A percentile compares a stretch with the other conserved stretches of the same genome.
phyloP scores from a whole-genome alignment of 352 stramenopile species.

The Blastocystis hominis region DNA sequence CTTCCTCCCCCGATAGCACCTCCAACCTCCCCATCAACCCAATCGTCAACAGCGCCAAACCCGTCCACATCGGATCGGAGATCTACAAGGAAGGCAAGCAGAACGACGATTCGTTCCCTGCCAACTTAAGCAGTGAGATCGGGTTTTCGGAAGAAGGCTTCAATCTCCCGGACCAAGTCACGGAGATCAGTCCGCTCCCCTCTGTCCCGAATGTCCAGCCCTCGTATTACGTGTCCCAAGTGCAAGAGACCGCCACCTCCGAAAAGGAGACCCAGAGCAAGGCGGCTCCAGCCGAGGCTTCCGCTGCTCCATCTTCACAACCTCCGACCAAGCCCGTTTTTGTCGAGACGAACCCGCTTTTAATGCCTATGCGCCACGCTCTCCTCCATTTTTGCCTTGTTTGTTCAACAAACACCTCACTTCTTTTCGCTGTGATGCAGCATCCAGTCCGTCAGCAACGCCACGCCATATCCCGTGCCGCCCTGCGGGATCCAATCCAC shows the following conservation, averaged over 20 bases:
- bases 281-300: neutral
- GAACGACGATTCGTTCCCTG: neutral
- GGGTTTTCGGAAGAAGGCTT: neutral
- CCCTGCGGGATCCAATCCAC: conserved; percentile 67
- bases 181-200: neutral
- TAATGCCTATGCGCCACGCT: neutral
- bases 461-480: conserved; percentile 75
- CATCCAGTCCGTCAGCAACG: conserved; percentile 74
- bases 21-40: too few species aligned
- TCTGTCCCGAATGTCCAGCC: neutral
- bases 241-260: neutral
- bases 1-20: too few species aligned
- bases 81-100: neutral
- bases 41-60: neutral
- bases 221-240: neutral
- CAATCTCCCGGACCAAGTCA: neutral
- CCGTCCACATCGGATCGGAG: neutral
- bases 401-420: conserved; percentile 6
- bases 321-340: neutral
- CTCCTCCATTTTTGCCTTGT: neutral
- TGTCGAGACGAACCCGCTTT: neutral
- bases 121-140: neutral
- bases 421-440: conserved; percentile 68
- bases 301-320: neutral
- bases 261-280: neutral